Evolutionary conservation across 2,329 filamentous ascomycete species (phyloP).

Genomic region (Arthrobotrys sphaeroides): DNA sequence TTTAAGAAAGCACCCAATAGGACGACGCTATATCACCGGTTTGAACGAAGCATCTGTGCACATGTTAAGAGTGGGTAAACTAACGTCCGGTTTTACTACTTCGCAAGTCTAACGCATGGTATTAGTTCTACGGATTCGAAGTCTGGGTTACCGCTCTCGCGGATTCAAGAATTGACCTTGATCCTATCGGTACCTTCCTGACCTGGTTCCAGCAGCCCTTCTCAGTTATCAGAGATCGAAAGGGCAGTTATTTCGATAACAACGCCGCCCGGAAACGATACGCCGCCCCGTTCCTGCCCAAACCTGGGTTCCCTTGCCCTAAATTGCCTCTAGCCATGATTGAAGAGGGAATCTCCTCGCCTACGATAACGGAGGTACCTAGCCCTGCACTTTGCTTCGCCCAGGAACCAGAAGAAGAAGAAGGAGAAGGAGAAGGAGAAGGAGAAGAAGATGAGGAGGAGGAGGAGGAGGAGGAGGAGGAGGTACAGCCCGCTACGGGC

Average conservation of each 20-base stretch:
- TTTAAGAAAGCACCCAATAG: neutral
- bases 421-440: too few species aligned
- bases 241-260: neutral
- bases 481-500: neutral
- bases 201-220: neutral
- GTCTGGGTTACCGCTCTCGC: neutral
- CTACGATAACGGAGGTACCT: too few species aligned
- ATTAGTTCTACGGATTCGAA: constrained; percentile 6
- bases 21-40: neutral
- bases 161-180: neutral
- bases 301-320: neutral
- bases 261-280: neutral
- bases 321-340: neutral
- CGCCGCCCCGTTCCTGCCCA: neutral
- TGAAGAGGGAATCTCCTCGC: neutral
- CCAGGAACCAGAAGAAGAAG: too few species aligned
- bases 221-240: neutral
- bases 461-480: neutral
- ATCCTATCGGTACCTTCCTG: constrained; percentile 11
- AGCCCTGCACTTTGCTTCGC: too few species aligned
- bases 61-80: constrained; percentile 3
- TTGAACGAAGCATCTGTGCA: constrained; percentile 1
- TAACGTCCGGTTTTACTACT: neutral
- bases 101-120: neutral
- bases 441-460: neutral